phyloP scores from a whole-genome alignment of 139 green algal species.

The Eudorina sp. region DNA sequence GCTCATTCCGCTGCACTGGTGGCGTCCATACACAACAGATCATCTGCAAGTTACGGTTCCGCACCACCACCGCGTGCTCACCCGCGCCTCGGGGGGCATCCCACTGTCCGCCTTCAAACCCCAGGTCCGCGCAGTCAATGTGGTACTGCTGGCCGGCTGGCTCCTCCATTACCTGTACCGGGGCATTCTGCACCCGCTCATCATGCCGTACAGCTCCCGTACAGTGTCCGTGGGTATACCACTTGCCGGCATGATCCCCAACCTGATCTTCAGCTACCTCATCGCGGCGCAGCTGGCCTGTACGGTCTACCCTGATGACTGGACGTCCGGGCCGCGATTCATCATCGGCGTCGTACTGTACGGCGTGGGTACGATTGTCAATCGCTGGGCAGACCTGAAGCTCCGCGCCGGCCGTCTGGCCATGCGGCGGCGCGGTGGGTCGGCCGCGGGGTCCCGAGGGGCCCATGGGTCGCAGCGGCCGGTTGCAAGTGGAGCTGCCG shows the following conservation, averaged over 20 bases:
- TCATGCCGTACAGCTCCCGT: conserved; percentile 34
- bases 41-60: too few relatives aligned
- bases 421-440: background rate
- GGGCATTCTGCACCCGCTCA: conserved; percentile 19
- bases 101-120: too few relatives aligned
- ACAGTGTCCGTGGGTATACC: conserved; percentile 39
- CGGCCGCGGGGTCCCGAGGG: background rate
- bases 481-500: too few relatives aligned
- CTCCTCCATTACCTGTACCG: conserved; percentile 49
- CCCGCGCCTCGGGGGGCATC: too few relatives aligned
- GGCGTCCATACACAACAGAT: too few relatives aligned
- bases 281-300: conserved; percentile 31
- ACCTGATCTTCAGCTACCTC: conserved; percentile 41
- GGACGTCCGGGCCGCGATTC: conserved; percentile 18
- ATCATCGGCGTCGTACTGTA: conserved; percentile 38
- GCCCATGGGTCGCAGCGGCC: too few relatives aligned
- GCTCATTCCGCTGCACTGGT: too few relatives aligned
- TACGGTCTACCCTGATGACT: conserved; percentile 3
- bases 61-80: too few relatives aligned
- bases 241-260: conserved; percentile 41
- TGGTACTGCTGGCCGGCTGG: conserved; percentile 33
- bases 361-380: background rate
- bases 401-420: conserved; percentile 12
- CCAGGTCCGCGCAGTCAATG: conserved; percentile 27
- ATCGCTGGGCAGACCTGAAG: conserved; percentile 48